Evolutionary conservation across 2,329 filamentous ascomycete species (phyloP).

Genomic region (Basipetospora sp.): DNA sequence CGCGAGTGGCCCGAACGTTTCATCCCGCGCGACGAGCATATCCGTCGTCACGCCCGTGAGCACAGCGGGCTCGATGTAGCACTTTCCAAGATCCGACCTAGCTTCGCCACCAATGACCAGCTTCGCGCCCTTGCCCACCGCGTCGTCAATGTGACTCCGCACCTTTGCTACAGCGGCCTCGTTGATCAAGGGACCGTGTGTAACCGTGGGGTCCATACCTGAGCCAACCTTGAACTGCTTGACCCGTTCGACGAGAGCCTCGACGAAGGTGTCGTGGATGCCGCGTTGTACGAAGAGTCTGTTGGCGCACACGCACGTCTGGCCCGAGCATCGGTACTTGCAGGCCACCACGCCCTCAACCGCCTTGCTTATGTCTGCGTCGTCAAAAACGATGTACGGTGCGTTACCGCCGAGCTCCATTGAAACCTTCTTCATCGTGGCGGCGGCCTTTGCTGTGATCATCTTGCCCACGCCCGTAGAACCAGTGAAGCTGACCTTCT

Average conservation of each 20-base stretch:
- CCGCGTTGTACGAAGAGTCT: conserved; percentile 65
- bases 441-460: conserved; percentile 78
- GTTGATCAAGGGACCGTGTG: conserved; percentile 76
- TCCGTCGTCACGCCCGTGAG: conserved; percentile 71
- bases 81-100: conserved; percentile 58
- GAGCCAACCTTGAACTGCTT: conserved; percentile 60
- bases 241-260: conserved; percentile 57
- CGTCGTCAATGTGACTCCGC: conserved; percentile 65
- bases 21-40: conserved; percentile 74
- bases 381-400: conserved; percentile 93
- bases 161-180: conserved; percentile 68
- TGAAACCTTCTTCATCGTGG: conserved; percentile 68
- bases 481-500: conserved; percentile 90
- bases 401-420: conserved; percentile 92
- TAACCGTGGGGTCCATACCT: conserved; percentile 55
- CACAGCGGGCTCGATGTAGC: conserved; percentile 85
- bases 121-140: conserved; percentile 60
- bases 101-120: conserved; percentile 62
- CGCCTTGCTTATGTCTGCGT: conserved; percentile 74
- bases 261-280: conserved; percentile 62
- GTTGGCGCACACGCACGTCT: conserved; percentile 89
- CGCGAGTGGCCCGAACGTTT: conserved; percentile 91
- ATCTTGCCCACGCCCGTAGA: conserved; percentile 54
- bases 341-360: conserved; percentile 69
- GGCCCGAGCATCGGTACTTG: conserved; percentile 88